Evolutionary conservation across 345 rosid species (phyloP).

Genomic region (Jatropha curcas): DNA sequence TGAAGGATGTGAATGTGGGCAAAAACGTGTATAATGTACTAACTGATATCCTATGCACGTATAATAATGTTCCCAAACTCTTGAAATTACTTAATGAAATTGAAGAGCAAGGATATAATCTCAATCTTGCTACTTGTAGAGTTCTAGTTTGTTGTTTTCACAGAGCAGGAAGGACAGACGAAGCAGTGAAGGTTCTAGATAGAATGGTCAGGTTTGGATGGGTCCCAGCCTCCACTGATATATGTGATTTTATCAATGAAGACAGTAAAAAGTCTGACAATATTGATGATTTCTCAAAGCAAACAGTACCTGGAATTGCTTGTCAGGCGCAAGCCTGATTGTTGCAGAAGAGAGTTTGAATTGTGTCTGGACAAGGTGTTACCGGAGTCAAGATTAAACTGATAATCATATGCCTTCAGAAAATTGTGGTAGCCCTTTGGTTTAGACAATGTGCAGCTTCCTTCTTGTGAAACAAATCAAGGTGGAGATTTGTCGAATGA

Average conservation of each 20-base stretch:
- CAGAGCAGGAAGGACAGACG: constrained; percentile 42
- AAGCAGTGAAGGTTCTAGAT: constrained; percentile 55
- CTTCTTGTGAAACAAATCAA: neutral
- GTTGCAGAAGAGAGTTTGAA: constrained; percentile 13
- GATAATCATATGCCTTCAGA: neutral
- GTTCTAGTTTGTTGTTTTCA: constrained; percentile 45
- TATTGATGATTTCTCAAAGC: constrained; percentile 21
- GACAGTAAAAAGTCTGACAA: constrained; percentile 14
- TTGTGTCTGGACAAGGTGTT: neutral
- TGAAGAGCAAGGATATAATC: constrained; percentile 42
- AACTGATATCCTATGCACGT: constrained; percentile 31
- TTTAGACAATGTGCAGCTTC: constrained; percentile 3
- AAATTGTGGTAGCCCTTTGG: constrained; percentile 1
- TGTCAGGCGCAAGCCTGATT: constrained; percentile 15
- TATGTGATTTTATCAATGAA: constrained; percentile 30
- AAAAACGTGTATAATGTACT: constrained; percentile 27
- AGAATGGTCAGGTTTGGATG: constrained; percentile 49
- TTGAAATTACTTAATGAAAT: constrained; percentile 38
- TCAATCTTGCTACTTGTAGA: constrained; percentile 49
- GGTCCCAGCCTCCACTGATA: constrained; percentile 44
- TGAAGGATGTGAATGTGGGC: constrained; percentile 42
- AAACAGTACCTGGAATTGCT: constrained; percentile 23
- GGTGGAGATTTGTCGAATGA: neutral
- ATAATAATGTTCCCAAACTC: constrained; percentile 20
- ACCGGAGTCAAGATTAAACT: neutral